These are phyloP conservation scores for Mycena epipterygia DNA, from an alignment of 768 basidiomycete genomes.

Conservation along the genomic window DNA sequence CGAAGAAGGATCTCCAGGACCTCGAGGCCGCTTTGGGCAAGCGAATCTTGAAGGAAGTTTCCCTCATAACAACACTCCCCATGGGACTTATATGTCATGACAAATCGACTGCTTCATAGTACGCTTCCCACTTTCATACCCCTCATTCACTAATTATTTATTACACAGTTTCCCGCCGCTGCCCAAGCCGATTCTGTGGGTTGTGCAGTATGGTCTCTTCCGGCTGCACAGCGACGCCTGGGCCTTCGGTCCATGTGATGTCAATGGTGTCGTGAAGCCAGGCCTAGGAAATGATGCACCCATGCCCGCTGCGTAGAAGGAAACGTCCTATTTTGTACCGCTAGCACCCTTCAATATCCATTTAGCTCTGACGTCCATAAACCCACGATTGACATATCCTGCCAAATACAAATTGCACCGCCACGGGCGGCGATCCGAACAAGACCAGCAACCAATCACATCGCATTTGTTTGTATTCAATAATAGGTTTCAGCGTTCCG, in stretches of 20 bases:
- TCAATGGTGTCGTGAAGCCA: slow-evolving; percentile 37
- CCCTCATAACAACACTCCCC: slow-evolving; percentile 43
- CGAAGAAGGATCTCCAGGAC: slow-evolving; percentile 42
- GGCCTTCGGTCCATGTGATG: slow-evolving; percentile 48
- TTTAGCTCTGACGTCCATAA: too few species aligned
- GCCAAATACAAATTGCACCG: background rate
- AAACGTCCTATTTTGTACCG: background rate
- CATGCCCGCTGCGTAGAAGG: background rate
- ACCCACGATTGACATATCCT: too few species aligned
- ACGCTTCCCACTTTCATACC: background rate
- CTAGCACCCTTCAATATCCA: background rate
- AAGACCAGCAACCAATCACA: too few species aligned
- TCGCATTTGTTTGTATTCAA: too few species aligned
- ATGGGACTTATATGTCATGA: slow-evolving; percentile 39
- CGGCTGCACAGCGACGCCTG: slow-evolving; percentile 47
- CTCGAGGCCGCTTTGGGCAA: slow-evolving; percentile 43
- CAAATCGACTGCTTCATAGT: slow-evolving; percentile 42
- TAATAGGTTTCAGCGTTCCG: too few species aligned
- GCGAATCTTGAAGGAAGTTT: slow-evolving; percentile 37
- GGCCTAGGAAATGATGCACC: slow-evolving; percentile 33
- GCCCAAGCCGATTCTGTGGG: slow-evolving; percentile 43
- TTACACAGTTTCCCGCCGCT: slow-evolving; percentile 47
- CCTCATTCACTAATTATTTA: background rate
- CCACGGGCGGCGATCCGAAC: background rate
- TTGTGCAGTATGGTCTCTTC: slow-evolving; percentile 42